These are phyloP conservation scores for Termitomyces sp. DNA, from an alignment of 768 basidiomycete species.

Conservation along the genomic window DNA sequence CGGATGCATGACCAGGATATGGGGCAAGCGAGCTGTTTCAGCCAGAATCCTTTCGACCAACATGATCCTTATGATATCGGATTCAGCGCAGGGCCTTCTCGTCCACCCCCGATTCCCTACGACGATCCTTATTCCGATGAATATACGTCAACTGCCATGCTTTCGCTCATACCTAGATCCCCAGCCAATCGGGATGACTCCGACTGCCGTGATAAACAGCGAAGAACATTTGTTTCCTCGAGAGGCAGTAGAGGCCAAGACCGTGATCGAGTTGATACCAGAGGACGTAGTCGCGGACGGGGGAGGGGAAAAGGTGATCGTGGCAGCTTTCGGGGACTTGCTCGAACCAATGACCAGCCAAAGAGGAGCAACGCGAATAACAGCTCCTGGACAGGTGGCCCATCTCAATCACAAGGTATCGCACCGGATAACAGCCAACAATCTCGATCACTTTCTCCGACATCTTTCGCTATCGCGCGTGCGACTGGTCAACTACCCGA, in stretches of 20 bases:
- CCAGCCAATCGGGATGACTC: neutral
- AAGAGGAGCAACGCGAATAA: slow-evolving; percentile 13
- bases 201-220: neutral
- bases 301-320: slow-evolving; percentile 28
- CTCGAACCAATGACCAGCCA: slow-evolving; percentile 8
- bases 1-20: slow-evolving; percentile 53
- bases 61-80: slow-evolving; percentile 67
- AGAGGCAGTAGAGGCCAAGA: slow-evolving; percentile 22
- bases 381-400: slow-evolving; percentile 13
- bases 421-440: slow-evolving; percentile 26
- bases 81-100: slow-evolving; percentile 46
- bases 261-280: slow-evolving; percentile 33
- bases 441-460: slow-evolving; percentile 31
- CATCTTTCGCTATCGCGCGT: slow-evolving; percentile 41
- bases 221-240: neutral
- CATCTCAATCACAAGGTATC: slow-evolving; percentile 13
- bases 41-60: slow-evolving; percentile 60
- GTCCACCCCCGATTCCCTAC: slow-evolving; percentile 68
- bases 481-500: slow-evolving; percentile 37
- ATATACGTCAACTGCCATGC: slow-evolving; percentile 17
- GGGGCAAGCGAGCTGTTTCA: slow-evolving; percentile 36
- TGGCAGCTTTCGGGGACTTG: slow-evolving; percentile 23
- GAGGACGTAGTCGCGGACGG: slow-evolving; percentile 28
- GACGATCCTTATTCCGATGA: slow-evolving; percentile 72
- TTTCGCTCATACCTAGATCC: neutral